Percentiles rank a stretch among this genome's conserved stretches.
Conservation (phyloP, 345 rosid genomes). For the Physaria fendleri region DNA sequence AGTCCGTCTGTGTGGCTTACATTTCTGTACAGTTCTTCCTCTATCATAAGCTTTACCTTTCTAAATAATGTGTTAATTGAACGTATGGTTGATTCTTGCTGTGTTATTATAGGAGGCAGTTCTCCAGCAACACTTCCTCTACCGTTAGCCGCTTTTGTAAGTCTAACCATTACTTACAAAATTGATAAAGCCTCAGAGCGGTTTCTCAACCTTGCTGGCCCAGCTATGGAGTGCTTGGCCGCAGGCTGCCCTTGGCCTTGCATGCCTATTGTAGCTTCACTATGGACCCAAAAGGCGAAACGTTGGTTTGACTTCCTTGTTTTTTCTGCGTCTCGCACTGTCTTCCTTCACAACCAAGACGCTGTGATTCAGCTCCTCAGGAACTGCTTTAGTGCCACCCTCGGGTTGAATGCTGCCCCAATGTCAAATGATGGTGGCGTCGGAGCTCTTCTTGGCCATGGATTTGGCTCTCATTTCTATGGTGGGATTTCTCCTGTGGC, state of each 20-base stretch:
- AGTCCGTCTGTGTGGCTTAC: not conserved
- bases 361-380: slow-evolving; percentile 85
- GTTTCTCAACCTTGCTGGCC: slow-evolving; percentile 77
- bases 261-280: slow-evolving; percentile 87
- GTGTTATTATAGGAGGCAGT: slow-evolving; percentile 52
- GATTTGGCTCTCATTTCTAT: slow-evolving; percentile 77
- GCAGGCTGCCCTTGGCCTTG: slow-evolving; percentile 99
- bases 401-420: slow-evolving; percentile 52
- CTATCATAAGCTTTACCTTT: not conserved
- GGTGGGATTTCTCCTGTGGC: slow-evolving; percentile 92
- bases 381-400: slow-evolving; percentile 84
- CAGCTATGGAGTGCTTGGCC: slow-evolving; percentile 82
- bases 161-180: slow-evolving; percentile 92
- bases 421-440: slow-evolving; percentile 68
- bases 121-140: slow-evolving; percentile 85
- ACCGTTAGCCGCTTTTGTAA: slow-evolving; percentile 92
- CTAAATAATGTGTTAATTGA: not conserved
- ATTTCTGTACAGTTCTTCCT: not conserved
- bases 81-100: slow-evolving; percentile 23
- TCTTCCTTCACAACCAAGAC: slow-evolving; percentile 79
- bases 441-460: slow-evolving; percentile 96
- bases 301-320: slow-evolving; percentile 95
- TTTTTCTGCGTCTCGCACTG: slow-evolving; percentile 93
- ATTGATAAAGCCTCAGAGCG: slow-evolving; percentile 81
- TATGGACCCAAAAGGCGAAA: slow-evolving; percentile 96